A percentile compares a stretch with the other conserved stretches of the same genome.
phyloP scores from a whole-genome alignment of 2,329 filamentous ascomycete species.

The Aureobasidium uvarum region DNA sequence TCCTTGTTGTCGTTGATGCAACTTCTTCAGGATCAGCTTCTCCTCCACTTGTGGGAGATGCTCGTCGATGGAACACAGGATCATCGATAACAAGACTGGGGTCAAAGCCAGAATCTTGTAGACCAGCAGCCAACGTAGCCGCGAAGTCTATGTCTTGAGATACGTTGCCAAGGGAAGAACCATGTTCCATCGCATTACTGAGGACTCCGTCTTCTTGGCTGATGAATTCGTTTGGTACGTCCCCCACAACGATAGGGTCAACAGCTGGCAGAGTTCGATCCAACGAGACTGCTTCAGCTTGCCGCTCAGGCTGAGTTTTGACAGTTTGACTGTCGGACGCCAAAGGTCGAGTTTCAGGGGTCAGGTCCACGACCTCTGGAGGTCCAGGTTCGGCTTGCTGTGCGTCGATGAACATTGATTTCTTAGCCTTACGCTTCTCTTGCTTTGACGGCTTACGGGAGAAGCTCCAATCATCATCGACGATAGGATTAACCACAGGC shows the following conservation, averaged over 20 bases:
- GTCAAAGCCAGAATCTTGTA: slow-evolving; percentile 50
- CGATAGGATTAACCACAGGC: background rate
- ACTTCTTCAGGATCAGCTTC: slow-evolving; percentile 39
- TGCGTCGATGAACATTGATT: background rate
- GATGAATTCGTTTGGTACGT: background rate
- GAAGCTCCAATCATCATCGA: background rate
- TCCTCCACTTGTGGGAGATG: slow-evolving; percentile 37
- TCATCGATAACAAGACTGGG: slow-evolving; percentile 47
- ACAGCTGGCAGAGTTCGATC: background rate
- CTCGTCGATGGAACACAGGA: slow-evolving; percentile 39
- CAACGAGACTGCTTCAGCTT: too few species aligned
- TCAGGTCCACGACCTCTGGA: background rate
- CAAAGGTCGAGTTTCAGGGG: background rate
- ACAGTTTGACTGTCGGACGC: background rate
- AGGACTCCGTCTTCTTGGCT: too few species aligned
- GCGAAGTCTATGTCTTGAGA: slow-evolving; percentile 48
- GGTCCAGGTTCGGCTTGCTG: background rate
- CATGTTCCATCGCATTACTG: background rate
- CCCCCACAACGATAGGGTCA: background rate
- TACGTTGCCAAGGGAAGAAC: background rate
- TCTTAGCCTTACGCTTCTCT: slow-evolving; percentile 33
- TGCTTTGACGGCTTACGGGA: slow-evolving; percentile 28
- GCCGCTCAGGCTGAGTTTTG: background rate
- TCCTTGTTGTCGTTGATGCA: slow-evolving; percentile 31
- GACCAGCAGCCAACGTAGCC: slow-evolving; percentile 48